Percentiles rank a stretch among this genome's conserved stretches.
These are phyloP conservation scores for Diaporthe citriasiana DNA, from an alignment of 2,329 filamentous ascomycete species.

Conservation along the genomic window DNA sequence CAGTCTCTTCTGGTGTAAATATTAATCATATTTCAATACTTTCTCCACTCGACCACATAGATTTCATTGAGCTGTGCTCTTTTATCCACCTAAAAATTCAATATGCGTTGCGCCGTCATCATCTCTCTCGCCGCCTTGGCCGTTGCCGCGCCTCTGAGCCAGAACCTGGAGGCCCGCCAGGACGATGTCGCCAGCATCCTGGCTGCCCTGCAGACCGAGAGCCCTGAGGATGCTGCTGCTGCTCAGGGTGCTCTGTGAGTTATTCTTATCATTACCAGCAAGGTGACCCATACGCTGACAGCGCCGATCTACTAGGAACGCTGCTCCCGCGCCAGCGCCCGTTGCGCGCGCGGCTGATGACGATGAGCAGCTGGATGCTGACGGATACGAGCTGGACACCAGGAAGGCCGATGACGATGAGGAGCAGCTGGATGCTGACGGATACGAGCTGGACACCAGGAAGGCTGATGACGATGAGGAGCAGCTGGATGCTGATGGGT, in stretches of 20 bases:
- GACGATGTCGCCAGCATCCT: conserved; percentile 33
- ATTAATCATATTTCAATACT: not conserved
- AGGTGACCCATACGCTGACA: not conserved
- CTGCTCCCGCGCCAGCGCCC: not conserved
- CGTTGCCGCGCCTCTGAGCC: conserved; percentile 35
- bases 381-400: conserved; percentile 23
- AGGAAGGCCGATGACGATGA: conserved; percentile 10
- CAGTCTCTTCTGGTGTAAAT: conserved; percentile 19
- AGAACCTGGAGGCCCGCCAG: conserved; percentile 27
- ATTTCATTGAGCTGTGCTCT: conserved; percentile 38
- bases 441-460: conserved; percentile 22
- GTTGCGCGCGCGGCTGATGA: not conserved
- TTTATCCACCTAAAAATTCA: not conserved
- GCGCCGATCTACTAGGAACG: not conserved
- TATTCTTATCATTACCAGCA: fast-evolving
- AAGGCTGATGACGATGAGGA: conserved; percentile 22
- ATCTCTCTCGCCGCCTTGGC: conserved; percentile 34
- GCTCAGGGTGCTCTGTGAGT: conserved; percentile 21
- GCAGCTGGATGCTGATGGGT: conserved; percentile 23
- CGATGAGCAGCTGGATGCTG: conserved; percentile 4
- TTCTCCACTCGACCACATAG: not conserved
- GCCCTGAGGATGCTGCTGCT: conserved; percentile 30
- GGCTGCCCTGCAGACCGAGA: conserved; percentile 21
- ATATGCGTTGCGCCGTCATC: conserved; percentile 38
- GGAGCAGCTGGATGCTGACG: not conserved